Evolutionary conservation across 2,329 filamentous ascomycete species (phyloP), one percentile per base, ranked within the genome.

Genomic region (Volutella citrinella): DNA sequence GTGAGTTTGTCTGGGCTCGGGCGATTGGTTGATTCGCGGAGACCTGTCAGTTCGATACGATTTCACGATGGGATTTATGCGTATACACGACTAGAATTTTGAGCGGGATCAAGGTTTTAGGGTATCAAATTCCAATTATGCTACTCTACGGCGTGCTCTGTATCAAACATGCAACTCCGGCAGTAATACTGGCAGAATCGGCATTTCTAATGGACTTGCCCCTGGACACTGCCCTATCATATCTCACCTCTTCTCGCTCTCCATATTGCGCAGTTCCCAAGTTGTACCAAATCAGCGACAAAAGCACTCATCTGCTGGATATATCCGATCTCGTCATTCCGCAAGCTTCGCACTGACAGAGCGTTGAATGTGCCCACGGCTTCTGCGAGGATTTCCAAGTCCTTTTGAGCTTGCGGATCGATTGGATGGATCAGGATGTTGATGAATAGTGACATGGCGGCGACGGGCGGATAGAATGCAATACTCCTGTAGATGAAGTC

Each of bases 391-490:
- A 74, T 55, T 5, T 62, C 60, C 14, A 75, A 45, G 36, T 78
- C 74, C 4, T 63, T 56, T 4, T 56, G 45, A 1, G 66, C 64
- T 20, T 65, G 56, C 0, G 61, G 52, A 23, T 68, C 55, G 0
- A 63, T 47, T 0, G 74, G 74, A 28, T 72, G 62, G 10, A 65
- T 55, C 0, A 78, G 55, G 19, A 77, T 65, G 42, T 70, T 74
- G 57, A 67, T 74, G 46, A 78, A 78, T 3, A 78, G 59, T 3
- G 64, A 65, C 34, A 76, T 56, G 7, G 74, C 55, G 2, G 74
- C 73, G 1, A 69, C 69, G 38, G 74, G 65, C 4, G 73, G 74
- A 37, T 78, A 78, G 45, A 74, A 76, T 6, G 73, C 57, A 6
- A 76, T 52, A 15, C 64, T 57, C 71, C 74, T 76, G 6, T 12